These are phyloP conservation scores for Carex parvula DNA, from an alignment of 176 grass and related monocot genomes.

Conservation along the genomic window DNA sequence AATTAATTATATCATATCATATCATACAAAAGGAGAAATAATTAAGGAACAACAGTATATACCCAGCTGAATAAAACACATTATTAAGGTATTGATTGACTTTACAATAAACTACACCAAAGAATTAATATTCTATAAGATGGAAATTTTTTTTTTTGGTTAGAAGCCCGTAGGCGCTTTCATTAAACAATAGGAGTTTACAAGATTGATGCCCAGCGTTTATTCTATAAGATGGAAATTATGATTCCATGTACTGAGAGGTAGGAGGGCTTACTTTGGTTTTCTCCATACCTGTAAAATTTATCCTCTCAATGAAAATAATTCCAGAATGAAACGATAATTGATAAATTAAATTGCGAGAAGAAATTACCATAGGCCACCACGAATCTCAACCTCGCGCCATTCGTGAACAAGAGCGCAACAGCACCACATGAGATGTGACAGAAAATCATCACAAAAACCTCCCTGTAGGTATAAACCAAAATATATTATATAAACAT, in stretches of 20 bases:
- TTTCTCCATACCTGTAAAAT: slow-evolving; percentile 47
- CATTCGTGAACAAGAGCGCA: slow-evolving; percentile 98
- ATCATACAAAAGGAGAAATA: slow-evolving; percentile 11
- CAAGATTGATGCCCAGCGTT: too few species aligned
- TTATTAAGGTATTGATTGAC: slow-evolving; percentile 21
- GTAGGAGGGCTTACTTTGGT: slow-evolving; percentile 60
- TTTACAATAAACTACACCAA: slow-evolving; percentile 24
- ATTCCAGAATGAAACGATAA: background rate
- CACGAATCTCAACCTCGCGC: slow-evolving; percentile 87
- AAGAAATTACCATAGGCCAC: slow-evolving; percentile 45
- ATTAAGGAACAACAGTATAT: background rate
- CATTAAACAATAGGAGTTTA: too few species aligned
- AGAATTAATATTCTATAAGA: background rate
- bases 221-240: too few species aligned
- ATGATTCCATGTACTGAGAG: slow-evolving; percentile 82
- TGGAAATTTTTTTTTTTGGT: too few species aligned
- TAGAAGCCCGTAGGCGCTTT: too few species aligned
- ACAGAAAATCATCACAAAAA: slow-evolving; percentile 88
- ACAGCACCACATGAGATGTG: slow-evolving; percentile 90
- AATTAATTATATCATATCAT: background rate
- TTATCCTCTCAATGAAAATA: background rate
- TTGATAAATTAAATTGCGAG: background rate
- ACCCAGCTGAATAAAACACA: background rate
- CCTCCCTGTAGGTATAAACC: slow-evolving; percentile 51
- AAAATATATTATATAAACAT: background rate